Base-by-base conservation (phyloP, 805 yeast genomes). In the Pichia cabralensis region DNA sequence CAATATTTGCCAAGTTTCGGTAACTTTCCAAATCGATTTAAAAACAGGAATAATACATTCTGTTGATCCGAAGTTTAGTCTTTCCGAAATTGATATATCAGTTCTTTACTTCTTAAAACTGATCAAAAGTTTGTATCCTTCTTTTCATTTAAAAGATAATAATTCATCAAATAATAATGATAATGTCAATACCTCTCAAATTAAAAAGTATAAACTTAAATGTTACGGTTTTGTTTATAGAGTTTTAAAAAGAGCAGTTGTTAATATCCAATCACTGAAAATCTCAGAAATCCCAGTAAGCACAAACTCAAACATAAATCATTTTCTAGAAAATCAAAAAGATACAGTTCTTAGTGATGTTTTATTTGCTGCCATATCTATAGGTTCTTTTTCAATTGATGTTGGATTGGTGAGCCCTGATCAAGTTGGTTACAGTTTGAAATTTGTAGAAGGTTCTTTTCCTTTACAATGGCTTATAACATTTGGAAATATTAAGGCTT, bases 391-490 rank as follows among this genome's bases (percentile, higher is more conserved):
- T 6, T 42, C 39, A 3, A 28, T 43, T 5, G 41, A 37, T 32
- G 25, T 48, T 10, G 35, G 49, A 3, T 41, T 40, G 12, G 28
- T 53, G 10, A 38, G 34, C 24, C 30, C 35, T 6, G 47, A 43
- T 30, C 48, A 50, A 38, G 59, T 74, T 2, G 76, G 77, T 2
- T 71, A 55, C 42, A 71, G 69, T 26, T 44, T 71, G 10, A 38
- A 55, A 13, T 71, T 60, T 35, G 49, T 50, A 4, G 55, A 56
- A 22, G 49, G 53, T 5, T 75, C 70, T 36, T 54, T 50, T 14
- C 76, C 76, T 2, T 46, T 60, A 18, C 65, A 62, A 31, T 36
- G 58, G 19, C 52, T 62, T 9, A 24, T 55, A 8, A 60, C 65
- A 8, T 33, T 65, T n/a, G 55, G 69, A 13, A 60, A 64, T 12